phyloP scores from a whole-genome alignment of 2,329 filamentous ascomycete genomes.

The Aspergillus puulaauensis region DNA sequence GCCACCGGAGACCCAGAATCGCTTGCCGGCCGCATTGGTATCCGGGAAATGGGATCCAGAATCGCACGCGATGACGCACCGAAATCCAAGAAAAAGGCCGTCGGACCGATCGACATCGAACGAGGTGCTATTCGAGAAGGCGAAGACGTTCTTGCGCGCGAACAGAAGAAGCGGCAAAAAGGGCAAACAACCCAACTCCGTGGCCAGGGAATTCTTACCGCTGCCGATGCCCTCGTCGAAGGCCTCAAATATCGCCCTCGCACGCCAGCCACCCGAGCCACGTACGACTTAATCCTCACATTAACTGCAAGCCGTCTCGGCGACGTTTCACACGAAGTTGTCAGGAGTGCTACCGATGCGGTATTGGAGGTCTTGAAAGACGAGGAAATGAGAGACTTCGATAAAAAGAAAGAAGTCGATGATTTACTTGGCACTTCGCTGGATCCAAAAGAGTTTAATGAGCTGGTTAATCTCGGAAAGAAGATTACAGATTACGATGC shows the following conservation, averaged over 20 bases:
- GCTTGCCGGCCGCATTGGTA: conserved; percentile 87
- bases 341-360: conserved; percentile 90
- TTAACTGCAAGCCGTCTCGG: conserved; percentile 85
- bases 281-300: conserved; percentile 91
- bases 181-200: conserved; percentile 69
- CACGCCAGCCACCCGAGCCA: conserved; percentile 85
- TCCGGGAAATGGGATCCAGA: conserved; percentile 89
- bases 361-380: conserved; percentile 91
- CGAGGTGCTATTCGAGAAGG: conserved; percentile 76
- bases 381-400: conserved; percentile 91
- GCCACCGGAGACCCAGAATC: conserved; percentile 97
- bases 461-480: conserved; percentile 92
- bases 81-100: conserved; percentile 71
- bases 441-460: conserved; percentile 90
- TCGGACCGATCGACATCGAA: conserved; percentile 68
- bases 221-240: conserved; percentile 83
- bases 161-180: conserved; percentile 81
- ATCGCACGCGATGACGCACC: conserved; percentile 77
- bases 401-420: conserved; percentile 97
- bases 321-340: conserved; percentile 88
- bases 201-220: conserved; percentile 75
- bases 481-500: conserved; percentile 99
- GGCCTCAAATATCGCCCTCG: conserved; percentile 88
- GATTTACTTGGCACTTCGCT: conserved; percentile 84
- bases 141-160: conserved; percentile 76